phyloP scores from a whole-genome alignment of 306 rosid genomes.

The Betula pendula region DNA sequence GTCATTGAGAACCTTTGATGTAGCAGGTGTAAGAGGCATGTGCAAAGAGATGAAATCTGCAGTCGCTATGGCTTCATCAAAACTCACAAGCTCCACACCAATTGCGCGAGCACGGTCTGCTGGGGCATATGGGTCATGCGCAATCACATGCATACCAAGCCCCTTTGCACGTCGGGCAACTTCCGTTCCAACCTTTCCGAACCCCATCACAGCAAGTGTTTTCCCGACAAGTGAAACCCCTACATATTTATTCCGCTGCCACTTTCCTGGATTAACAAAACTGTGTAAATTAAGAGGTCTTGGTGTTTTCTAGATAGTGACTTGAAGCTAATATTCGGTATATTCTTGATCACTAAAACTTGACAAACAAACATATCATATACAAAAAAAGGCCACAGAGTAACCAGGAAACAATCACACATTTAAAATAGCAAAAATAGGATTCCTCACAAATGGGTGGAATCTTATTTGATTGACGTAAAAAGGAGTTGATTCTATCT shows the following conservation, averaged over 20 bases:
- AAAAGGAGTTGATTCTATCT: too few relatives aligned
- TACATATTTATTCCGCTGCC: slow-evolving; percentile 89
- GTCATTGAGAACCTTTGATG: slow-evolving; percentile 79
- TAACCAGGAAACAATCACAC: background rate
- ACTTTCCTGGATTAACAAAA: slow-evolving; percentile 60
- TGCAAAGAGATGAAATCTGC: slow-evolving; percentile 96
- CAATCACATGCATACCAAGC: slow-evolving; percentile 93
- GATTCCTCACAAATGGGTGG: background rate
- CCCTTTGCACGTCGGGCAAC: slow-evolving; percentile 99
- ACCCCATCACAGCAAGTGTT: slow-evolving; percentile 95
- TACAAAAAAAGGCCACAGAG: background rate
- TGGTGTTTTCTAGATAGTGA: background rate
- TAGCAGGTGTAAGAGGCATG: slow-evolving; percentile 95
- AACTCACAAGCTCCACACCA: slow-evolving; percentile 95
- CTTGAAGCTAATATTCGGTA: background rate
- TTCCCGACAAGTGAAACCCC: slow-evolving; percentile 98
- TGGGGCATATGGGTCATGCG: slow-evolving; percentile 96
- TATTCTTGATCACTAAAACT: background rate
- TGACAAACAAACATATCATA: background rate
- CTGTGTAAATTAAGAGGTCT: slow-evolving; percentile 8
- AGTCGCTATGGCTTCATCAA: slow-evolving; percentile 78
- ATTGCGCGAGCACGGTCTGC: slow-evolving; percentile 97
- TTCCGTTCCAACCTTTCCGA: slow-evolving; percentile 96
- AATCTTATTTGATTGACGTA: background rate
- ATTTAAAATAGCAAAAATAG: too few relatives aligned